These are phyloP conservation scores for Alternaria ventricosa DNA, from an alignment of 2,329 filamentous ascomycete species.

Conservation along the genomic window DNA sequence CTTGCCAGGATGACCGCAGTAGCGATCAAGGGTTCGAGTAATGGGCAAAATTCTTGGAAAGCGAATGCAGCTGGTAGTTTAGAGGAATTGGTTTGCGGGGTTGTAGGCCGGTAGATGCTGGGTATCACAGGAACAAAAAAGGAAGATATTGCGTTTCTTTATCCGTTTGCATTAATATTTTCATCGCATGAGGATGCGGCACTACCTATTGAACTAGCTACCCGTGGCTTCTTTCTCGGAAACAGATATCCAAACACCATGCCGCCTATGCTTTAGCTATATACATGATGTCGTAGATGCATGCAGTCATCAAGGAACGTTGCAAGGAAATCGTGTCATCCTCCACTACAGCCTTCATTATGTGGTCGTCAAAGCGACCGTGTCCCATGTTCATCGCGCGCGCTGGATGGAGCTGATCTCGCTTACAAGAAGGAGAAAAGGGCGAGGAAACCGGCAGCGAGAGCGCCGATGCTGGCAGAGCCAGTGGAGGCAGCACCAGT, in stretches of 20 bases:
- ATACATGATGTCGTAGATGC: constrained; percentile 8
- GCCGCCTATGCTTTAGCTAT: constrained; percentile 4
- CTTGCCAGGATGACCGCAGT: neutral
- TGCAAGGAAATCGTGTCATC: constrained; percentile 6
- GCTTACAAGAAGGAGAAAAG: constrained; percentile 40
- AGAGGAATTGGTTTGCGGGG: neutral
- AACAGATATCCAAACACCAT: neutral
- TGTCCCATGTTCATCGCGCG: neutral
- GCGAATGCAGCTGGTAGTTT: too few relatives aligned
- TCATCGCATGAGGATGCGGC: neutral
- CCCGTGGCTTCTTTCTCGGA: neutral
- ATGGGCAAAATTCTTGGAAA: neutral
- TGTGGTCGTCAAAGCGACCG: neutral
- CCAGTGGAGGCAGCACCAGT: constrained; percentile 39
- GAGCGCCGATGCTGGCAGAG: constrained; percentile 28
- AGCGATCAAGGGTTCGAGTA: neutral
- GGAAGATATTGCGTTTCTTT: neutral
- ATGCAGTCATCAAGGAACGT: constrained; percentile 16
- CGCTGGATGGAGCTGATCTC: neutral
- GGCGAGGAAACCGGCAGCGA: constrained; percentile 38
- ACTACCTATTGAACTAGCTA: neutral
- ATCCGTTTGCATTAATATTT: neutral
- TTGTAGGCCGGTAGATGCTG: neutral
- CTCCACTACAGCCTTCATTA: constrained; percentile 11
- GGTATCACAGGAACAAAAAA: neutral